A percentile compares a stretch with the other conserved stretches of the same genome.
These are phyloP conservation scores for Comarum palustre DNA, from an alignment of 306 rosid species.

Conservation along the genomic window DNA sequence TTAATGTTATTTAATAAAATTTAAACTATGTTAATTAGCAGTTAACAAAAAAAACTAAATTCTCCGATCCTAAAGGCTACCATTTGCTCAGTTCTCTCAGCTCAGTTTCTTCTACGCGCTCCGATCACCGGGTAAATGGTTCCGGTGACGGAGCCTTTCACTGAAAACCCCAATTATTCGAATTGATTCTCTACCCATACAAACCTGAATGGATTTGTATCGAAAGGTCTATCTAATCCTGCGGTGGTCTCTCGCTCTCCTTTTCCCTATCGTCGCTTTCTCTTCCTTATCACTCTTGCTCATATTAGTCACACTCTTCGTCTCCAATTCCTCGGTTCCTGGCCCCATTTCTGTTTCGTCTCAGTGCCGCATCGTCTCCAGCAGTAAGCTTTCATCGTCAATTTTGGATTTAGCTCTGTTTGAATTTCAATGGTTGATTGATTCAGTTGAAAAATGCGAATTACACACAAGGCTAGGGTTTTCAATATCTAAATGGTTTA, in stretches of 20 bases:
- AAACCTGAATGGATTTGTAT: slow-evolving; percentile 45
- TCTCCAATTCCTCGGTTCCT: slow-evolving; percentile 49
- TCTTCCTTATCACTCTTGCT: slow-evolving; percentile 43
- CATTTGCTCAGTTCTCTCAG: neutral
- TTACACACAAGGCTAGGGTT: neutral
- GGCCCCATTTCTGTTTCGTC: slow-evolving; percentile 66
- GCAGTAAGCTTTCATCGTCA: slow-evolving; percentile 40
- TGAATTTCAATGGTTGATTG: slow-evolving; percentile 4
- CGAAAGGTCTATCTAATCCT: slow-evolving; percentile 30
- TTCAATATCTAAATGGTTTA: neutral
- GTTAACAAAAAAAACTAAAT: no score
- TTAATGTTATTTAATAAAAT: no score
- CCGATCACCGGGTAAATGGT: slow-evolving; percentile 77
- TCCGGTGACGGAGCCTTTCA: slow-evolving; percentile 65
- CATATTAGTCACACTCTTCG: slow-evolving; percentile 37
- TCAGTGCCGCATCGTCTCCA: slow-evolving; percentile 85
- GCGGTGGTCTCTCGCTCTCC: slow-evolving; percentile 45
- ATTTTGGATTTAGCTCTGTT: neutral
- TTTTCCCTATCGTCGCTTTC: slow-evolving; percentile 42
- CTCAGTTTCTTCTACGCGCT: slow-evolving; percentile 4
- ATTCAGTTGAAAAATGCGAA: neutral
- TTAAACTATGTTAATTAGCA: no score
- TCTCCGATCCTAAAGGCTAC: no score
- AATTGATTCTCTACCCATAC: neutral
- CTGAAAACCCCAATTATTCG: neutral